Evolutionary conservation across 2,329 filamentous ascomycete species (phyloP).

Genomic region (Trichoderma pleuroti): DNA sequence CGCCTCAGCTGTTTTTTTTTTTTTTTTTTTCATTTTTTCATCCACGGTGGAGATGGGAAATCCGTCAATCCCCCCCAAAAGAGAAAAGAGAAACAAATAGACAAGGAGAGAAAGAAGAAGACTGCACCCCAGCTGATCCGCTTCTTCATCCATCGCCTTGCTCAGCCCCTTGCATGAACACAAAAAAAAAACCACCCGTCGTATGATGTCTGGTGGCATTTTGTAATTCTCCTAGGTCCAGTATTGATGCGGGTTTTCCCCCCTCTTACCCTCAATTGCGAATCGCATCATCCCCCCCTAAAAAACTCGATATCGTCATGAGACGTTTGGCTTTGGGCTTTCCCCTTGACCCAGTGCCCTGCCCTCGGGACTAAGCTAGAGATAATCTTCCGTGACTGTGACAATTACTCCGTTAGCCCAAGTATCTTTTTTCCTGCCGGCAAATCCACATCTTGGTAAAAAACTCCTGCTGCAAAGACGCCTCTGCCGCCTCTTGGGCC

Average conservation of each 20-base stretch:
- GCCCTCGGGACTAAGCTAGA: background rate
- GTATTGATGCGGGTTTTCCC: background rate
- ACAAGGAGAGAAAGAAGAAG: background rate
- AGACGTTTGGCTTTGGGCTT: background rate
- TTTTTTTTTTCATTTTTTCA: background rate
- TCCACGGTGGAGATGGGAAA: background rate
- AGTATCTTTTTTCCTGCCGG: background rate
- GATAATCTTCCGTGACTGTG: background rate
- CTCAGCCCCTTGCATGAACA: background rate
- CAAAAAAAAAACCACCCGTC: background rate
- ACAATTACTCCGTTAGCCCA: background rate
- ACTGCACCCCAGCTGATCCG: background rate
- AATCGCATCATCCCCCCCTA: background rate
- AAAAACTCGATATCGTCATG: background rate
- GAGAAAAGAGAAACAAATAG: background rate
- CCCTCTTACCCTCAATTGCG: background rate
- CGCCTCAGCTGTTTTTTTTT: background rate
- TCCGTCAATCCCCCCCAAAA: background rate
- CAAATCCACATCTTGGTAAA: background rate
- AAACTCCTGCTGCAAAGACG: background rate
- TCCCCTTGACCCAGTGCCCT: background rate
- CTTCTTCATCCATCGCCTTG: background rate
- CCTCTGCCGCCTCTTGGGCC: background rate
- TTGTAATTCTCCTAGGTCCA: background rate
- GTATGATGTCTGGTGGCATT: background rate